phyloP scores from a whole-genome alignment of 169 alveolate genomes.

The Eimeria mitis region DNA sequence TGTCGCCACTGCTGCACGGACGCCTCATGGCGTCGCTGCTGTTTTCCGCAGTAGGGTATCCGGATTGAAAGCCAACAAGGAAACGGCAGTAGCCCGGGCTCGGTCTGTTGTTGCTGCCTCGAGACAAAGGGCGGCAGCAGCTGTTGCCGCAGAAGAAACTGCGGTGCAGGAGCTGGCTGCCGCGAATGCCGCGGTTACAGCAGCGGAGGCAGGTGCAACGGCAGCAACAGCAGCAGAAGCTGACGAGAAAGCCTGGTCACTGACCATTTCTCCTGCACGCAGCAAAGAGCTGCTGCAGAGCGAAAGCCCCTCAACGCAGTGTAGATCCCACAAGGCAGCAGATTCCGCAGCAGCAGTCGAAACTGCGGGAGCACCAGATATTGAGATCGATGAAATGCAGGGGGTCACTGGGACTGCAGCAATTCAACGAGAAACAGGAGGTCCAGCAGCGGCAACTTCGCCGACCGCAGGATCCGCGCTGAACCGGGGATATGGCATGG shows the following conservation, averaged over 20 bases:
- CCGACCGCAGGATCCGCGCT: neutral
- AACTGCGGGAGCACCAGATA: neutral
- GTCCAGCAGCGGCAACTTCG: neutral
- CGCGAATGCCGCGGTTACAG: conserved; percentile 12
- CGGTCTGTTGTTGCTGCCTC: conserved; percentile 58
- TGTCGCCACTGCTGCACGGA: conserved; percentile 22
- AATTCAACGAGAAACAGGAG: neutral
- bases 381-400: neutral
- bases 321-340: neutral
- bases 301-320: neutral
- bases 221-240: neutral
- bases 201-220: neutral
- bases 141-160: conserved; percentile 30
- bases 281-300: neutral
- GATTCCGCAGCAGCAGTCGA: neutral
- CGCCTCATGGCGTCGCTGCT: neutral
- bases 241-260: neutral
- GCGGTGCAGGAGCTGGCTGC: conserved; percentile 55
- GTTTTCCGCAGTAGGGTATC: neutral
- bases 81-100: conserved; percentile 3
- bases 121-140: conserved; percentile 16
- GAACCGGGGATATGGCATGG: neutral
- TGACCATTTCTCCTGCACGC: neutral
- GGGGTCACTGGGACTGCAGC: neutral
- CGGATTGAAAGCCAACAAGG: neutral